These are phyloP conservation scores for Malus domestica DNA, from an alignment of 306 rosid genomes.

Conservation along the genomic window DNA sequence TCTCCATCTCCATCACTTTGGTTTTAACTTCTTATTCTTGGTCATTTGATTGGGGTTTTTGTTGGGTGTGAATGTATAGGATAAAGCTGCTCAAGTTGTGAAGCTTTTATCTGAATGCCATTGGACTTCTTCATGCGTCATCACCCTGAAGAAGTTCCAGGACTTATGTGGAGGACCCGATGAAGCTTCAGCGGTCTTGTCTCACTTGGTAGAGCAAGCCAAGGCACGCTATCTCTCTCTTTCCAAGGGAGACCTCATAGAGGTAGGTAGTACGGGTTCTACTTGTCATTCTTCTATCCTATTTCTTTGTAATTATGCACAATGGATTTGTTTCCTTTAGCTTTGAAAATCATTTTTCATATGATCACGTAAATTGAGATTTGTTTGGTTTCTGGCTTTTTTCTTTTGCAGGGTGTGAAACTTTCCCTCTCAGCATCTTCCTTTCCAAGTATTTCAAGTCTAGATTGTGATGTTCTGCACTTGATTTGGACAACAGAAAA, in stretches of 20 bases:
- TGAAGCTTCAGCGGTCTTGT: constrained; percentile 58
- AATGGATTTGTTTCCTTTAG: neutral
- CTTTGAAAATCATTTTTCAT: neutral
- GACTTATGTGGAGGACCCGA: constrained; percentile 58
- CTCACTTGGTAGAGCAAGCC: constrained; percentile 56
- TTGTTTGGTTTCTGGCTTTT: neutral
- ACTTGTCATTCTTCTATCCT: neutral
- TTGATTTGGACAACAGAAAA: constrained; percentile 66
- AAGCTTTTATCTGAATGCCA: constrained; percentile 51
- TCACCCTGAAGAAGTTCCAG: constrained; percentile 63
- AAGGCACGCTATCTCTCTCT: constrained; percentile 53
- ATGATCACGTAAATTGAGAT: neutral
- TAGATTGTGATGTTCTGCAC: constrained; percentile 61
- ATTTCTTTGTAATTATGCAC: neutral
- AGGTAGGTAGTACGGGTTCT: constrained; percentile 32
- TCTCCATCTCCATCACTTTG: neutral
- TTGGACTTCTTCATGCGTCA: constrained; percentile 60
- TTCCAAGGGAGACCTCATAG: constrained; percentile 40
- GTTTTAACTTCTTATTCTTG: neutral
- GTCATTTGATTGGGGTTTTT: neutral
- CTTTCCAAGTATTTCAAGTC: constrained; percentile 44
- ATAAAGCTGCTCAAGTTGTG: constrained; percentile 55
- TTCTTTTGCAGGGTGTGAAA: constrained; percentile 65
- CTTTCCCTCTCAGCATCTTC: constrained; percentile 51
- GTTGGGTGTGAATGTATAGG: constrained; percentile 32